These are phyloP conservation scores for Russula virescens DNA, from an alignment of 768 basidiomycete species.

Conservation along the genomic window DNA sequence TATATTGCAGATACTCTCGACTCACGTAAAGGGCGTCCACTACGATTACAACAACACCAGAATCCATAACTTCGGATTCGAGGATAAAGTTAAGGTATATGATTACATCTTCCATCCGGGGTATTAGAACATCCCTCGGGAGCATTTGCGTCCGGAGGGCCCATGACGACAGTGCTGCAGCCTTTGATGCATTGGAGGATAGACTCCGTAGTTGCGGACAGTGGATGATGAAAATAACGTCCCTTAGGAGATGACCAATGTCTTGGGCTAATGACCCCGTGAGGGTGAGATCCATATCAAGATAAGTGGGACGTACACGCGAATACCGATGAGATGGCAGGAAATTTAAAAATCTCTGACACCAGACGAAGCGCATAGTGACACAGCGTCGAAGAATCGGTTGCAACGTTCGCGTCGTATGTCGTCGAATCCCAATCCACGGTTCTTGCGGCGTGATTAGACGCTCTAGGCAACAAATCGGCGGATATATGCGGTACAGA, in stretches of 20 bases:
- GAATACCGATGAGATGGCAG: constrained; percentile 7
- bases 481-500: not conserved
- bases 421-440: not conserved
- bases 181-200: constrained; percentile 6
- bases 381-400: constrained; percentile 4
- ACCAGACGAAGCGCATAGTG: constrained; percentile 16
- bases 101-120: constrained; percentile 9
- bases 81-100: constrained; percentile 10
- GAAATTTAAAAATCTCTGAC: constrained; percentile 19
- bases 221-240: constrained; percentile 4
- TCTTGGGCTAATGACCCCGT: constrained; percentile 3
- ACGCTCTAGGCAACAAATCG: not conserved
- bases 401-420: not conserved
- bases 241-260: constrained; percentile 12
- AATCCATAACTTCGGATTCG: constrained; percentile 1
- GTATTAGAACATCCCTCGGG: constrained; percentile 6
- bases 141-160: constrained; percentile 14
- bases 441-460: not conserved
- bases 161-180: constrained; percentile 10
- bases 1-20: not conserved
- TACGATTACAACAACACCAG: constrained; percentile 2
- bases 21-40: constrained; percentile 16
- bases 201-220: not conserved
- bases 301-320: constrained; percentile 1
- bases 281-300: not conserved